Evolutionary conservation across 2,329 filamentous ascomycete genomes (phyloP), one percentile per base, ranked within the genome.

Genomic region (Phaeoacremonium minimum): DNA sequence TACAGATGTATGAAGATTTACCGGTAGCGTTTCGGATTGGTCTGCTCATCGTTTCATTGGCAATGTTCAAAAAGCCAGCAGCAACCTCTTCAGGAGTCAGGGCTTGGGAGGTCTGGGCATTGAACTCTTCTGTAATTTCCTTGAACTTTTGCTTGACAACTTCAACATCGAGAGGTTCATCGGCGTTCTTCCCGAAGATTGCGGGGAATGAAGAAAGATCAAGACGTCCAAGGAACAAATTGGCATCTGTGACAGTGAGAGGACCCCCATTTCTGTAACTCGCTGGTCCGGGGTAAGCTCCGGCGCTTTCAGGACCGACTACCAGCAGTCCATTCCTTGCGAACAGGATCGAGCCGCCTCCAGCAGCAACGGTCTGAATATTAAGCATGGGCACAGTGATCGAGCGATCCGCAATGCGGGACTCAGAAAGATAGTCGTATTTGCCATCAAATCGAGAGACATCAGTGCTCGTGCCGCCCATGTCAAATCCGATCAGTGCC

Each of bases 11-110:
- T n/a, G n/a, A n/a, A n/a, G n/a, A n/a, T n/a, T n/a, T n/a, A n/a
- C n/a, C n/a, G 0, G 83, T 88, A 32, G 87, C 61, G 28, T 82
- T 85, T 31, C 85, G 73, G 42, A 90, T 89, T 0, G 85, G 85
- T 18, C 85, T 68, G 4, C 79, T 81, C 83, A 88, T 87, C 0
- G 82, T 79, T 57, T 86, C 83, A 45, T 87, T 87, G 3, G 84
- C 83, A 30, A 88, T 80, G 42, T 84, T 79, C 50, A 88, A 72
- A 48, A 87, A 87, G 0, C 85, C 85, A 43, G 80, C 79, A 0
- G 85, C 84, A 26, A 63, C 51, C n/a, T 63, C 58, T 19, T 62
- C 55, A 0, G 55, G 40, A 0, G 51, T 55, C 16, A 60, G 46
- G 41, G 42, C 49, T 15, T 57, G 55, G 1, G 47, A 44, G 1